Base-by-base conservation (phyloP, 345 rosid genomes). In the Pistacia atlantica region DNA sequence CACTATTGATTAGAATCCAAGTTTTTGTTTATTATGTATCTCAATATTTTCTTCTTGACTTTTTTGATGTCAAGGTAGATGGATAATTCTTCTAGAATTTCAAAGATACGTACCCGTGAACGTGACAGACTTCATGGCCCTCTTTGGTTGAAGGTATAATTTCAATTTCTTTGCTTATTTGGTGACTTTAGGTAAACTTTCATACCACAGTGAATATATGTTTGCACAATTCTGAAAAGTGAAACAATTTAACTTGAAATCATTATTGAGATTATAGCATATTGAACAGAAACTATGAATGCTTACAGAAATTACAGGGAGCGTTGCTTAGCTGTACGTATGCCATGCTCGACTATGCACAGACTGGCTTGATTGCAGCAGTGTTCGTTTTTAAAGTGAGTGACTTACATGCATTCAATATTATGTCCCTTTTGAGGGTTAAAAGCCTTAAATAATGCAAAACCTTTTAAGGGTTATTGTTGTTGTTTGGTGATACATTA, bases 121-220 rank as follows among this genome's bases (percentile, higher is more conserved):
- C 95, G 97, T 31, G 95, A 92, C 82, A 92, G 99, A 78, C 95
- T 96, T 57, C 94, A 86, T 8, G 99, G 98, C 67, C 99, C 98
- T 81, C 89, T 95, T 52, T 94, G 99, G 99, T 77, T 96, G 83
- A 92, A 92, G 94, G 99, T 94, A 85, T 73, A 28, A 25, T 77
- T 45, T 66, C 61, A 55, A 52, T 49, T 49, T 35, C 54, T 80
- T n/a, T 38, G 42, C 69, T 69, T 51, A 16, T 18, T 54, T 38
- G 8, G 62, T 61, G 20, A 60, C 75, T 72, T 65, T 33, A 9
- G 9, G 18, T 16, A 35, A 58, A 63, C 45, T 48, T 17, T 45
- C 66, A 3, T 17, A 11, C 64, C 42, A 12, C 37, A 42, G n/a
- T 58, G 37, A 58, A 14, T 45, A 14, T 33, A 7, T 63, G 11